These are phyloP conservation scores for Fraxinus velutina DNA, from an alignment of 305 asterid genomes.

Conservation along the genomic window DNA sequence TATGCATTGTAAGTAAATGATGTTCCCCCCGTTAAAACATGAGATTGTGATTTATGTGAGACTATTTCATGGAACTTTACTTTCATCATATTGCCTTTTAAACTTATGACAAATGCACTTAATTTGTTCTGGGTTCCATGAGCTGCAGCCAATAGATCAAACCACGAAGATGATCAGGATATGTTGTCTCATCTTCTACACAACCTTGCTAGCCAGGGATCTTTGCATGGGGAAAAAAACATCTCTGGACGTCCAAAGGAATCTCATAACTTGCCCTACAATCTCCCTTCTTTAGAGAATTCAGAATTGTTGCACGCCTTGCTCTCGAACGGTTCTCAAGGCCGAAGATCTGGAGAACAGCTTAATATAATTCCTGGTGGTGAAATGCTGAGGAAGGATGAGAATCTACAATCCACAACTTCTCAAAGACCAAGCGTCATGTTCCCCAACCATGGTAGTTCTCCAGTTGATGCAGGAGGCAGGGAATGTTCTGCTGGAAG, in stretches of 20 bases:
- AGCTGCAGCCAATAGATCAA: slow-evolving; percentile 48
- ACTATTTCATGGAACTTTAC: neutral
- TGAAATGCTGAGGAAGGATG: slow-evolving; percentile 37
- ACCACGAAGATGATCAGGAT: slow-evolving; percentile 52
- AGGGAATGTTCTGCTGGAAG: slow-evolving; percentile 52
- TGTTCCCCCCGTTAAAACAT: slow-evolving; percentile 3
- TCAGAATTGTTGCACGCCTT: slow-evolving; percentile 39
- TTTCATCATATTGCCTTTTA: slow-evolving; percentile 9
- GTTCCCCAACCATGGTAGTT: slow-evolving; percentile 36
- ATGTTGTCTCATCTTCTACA: slow-evolving; percentile 66
- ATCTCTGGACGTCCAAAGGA: slow-evolving; percentile 45
- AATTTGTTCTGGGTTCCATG: slow-evolving; percentile 23
- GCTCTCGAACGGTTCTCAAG: slow-evolving; percentile 50
- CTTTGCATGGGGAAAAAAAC: slow-evolving; percentile 34
- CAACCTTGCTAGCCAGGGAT: slow-evolving; percentile 53
- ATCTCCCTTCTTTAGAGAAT: slow-evolving; percentile 43
- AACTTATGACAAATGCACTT: slow-evolving; percentile 17
- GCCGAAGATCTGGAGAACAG: slow-evolving; percentile 29
- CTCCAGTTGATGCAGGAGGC: slow-evolving; percentile 46
- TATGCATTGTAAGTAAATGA: slow-evolving; percentile 55
- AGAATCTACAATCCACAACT: slow-evolving; percentile 27
- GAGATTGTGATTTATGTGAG: slow-evolving; percentile 1
- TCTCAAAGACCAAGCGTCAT: slow-evolving; percentile 44
- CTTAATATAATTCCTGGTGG: slow-evolving; percentile 28
- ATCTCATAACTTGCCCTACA: slow-evolving; percentile 45